Base-by-base conservation (phyloP, 768 basidiomycete genomes). In the Leccinum subtestaceum region DNA sequence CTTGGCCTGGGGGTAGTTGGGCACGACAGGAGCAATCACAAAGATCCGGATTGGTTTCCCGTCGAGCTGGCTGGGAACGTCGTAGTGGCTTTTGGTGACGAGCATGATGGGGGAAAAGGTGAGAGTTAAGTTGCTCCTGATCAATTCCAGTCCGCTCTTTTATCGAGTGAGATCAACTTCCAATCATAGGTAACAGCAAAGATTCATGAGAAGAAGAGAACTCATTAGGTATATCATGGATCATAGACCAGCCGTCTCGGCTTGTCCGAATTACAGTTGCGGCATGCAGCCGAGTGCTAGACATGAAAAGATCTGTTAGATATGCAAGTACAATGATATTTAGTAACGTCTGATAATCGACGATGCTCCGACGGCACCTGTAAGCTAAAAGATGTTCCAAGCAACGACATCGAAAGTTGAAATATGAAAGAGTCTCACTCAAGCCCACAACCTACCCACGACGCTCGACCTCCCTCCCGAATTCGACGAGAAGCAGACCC, bases 1-100 rank as follows among this genome's bases (percentile, higher is more conserved):
- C 73, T 88, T 93, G 25, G 93, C 95, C 48, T 93, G 81, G 1
- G 95, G 95, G 70, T 96, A 94, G 52, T 87, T 83, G 10, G 89
- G 86, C 15, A 94, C 70, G 53, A 78, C 80, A 8, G 95, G 95
- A 19, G 91, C 83, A 59, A 95, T 88, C 32, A 97, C 78, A 69
- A 88, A 94, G 45, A 96, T 85, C 55, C 93, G 80, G 61, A 95
- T 88, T 0, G 88, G 86, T 4, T 79, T 80, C 9, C 84, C 84
- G 66, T 87, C 80, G 47, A 91, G 81, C 53, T 81, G 84, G 55
- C 88, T 85, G 40, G 87, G 84, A 5, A 97, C 73, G 67, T 96
- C 94, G 67, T 88, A 80, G 73, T 83, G 84, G 15, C 86, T 84
- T 66, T 89, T 90, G 59, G 82, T 83, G 80, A 96, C 85, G 61